phyloP scores from a whole-genome alignment of 768 basidiomycete species.

The Pisolithus orientalis region DNA sequence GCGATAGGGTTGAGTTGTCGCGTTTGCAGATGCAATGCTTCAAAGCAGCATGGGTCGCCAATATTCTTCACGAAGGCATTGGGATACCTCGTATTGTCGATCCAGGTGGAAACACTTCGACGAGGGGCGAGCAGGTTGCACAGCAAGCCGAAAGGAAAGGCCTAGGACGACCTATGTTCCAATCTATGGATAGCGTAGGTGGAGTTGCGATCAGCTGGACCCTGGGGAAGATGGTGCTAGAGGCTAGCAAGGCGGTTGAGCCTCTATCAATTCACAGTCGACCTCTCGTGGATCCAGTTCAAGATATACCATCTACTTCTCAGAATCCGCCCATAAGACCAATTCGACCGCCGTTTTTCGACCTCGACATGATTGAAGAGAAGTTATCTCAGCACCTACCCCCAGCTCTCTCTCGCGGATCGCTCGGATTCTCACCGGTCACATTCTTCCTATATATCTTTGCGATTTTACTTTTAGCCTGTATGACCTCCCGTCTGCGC shows the following conservation, averaged over 20 bases:
- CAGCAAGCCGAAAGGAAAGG: conserved; percentile 78
- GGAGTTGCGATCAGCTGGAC: conserved; percentile 98
- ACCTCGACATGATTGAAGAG: conserved; percentile 57
- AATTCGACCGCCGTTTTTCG: conserved; percentile 57
- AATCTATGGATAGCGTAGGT: conserved; percentile 86
- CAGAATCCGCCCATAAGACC: conserved; percentile 49
- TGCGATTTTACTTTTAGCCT: conserved; percentile 35
- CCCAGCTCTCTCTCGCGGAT: conserved; percentile 49
- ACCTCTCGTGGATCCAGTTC: conserved; percentile 70
- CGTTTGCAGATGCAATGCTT: conserved; percentile 97
- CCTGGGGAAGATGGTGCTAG: conserved; percentile 96
- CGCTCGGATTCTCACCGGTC: conserved; percentile 69
- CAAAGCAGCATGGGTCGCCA: conserved; percentile 98
- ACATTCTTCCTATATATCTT: conserved; percentile 51
- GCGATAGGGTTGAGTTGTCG: conserved; percentile 68
- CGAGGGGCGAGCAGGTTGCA: conserved; percentile 63
- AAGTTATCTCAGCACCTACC: conserved; percentile 63
- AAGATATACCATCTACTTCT: conserved; percentile 49
- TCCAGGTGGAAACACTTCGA: conserved; percentile 69
- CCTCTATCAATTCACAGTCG: conserved; percentile 37
- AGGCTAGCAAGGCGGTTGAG: conserved; percentile 85
- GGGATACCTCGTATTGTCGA: conserved; percentile 91
- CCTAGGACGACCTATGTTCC: conserved; percentile 78
- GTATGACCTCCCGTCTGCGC: conserved; percentile 51
- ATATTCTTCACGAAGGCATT: conserved; percentile 93